Conservation (phyloP, 1,284 basidiomycete species). For the Sutorius eximius region DNA sequence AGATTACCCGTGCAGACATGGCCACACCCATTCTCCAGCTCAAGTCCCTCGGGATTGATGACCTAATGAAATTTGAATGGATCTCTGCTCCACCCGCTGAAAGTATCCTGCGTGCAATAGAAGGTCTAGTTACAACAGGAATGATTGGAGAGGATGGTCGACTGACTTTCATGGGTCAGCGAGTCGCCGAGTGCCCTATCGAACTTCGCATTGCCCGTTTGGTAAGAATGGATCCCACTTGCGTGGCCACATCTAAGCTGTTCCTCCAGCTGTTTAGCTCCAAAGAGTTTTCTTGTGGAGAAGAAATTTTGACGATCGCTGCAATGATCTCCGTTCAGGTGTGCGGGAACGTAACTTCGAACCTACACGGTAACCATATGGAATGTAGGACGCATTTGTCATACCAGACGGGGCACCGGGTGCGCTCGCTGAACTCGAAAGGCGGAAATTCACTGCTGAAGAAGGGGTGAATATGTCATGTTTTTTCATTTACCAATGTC, state of each 20-base stretch:
- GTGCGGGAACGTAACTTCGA: slow-evolving; percentile 7
- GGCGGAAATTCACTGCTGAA: slow-evolving; percentile 93
- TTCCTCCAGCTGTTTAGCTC: slow-evolving; percentile 79
- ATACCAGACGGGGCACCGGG: slow-evolving; percentile 83
- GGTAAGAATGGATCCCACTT: slow-evolving; percentile 41
- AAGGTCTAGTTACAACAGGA: slow-evolving; percentile 65
- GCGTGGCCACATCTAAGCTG: not conserved
- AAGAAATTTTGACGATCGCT: slow-evolving; percentile 93
- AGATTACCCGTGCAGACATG: slow-evolving; percentile 88
- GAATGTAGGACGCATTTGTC: slow-evolving; percentile 77
- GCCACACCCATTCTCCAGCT: slow-evolving; percentile 88
- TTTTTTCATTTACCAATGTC: not conserved
- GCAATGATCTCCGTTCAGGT: slow-evolving; percentile 93
- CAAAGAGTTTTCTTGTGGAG: slow-evolving; percentile 80
- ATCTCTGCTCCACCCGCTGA: slow-evolving; percentile 86
- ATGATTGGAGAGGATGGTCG: slow-evolving; percentile 72
- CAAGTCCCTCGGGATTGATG: slow-evolving; percentile 92
- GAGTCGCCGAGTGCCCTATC: slow-evolving; percentile 76
- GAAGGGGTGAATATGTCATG: slow-evolving; percentile 73
- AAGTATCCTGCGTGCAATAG: slow-evolving; percentile 81
- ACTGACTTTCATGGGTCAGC: slow-evolving; percentile 64
- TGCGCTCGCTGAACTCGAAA: slow-evolving; percentile 84
- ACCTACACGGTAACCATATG: not conserved
- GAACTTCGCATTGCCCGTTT: slow-evolving; percentile 76
- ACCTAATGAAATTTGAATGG: slow-evolving; percentile 96